Percentiles rank a stretch among this genome's conserved stretches.
phyloP scores from a whole-genome alignment of 2,329 filamentous ascomycete species.

The Ophiostoma australiae region DNA sequence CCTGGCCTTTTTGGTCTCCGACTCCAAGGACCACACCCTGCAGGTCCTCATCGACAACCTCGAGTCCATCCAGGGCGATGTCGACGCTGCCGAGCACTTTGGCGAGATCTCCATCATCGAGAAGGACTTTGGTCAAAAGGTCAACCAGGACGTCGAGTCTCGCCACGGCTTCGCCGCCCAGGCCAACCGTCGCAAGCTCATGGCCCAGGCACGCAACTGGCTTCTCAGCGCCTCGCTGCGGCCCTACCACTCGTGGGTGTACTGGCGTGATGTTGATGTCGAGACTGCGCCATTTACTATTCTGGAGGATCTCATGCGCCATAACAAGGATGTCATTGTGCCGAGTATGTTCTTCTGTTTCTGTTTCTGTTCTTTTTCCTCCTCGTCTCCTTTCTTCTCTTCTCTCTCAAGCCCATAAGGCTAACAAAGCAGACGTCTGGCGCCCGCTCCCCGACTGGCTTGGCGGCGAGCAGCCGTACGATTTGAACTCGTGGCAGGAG shows the following conservation, averaged over 20 bases:
- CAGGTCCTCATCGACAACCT: conserved; percentile 69
- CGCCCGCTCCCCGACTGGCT: conserved; percentile 98
- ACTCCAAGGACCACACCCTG: conserved; percentile 90
- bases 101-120: conserved; percentile 97
- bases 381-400: no score
- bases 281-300: conserved; percentile 97
- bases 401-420: neutral
- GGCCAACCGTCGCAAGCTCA: conserved; percentile 86
- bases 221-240: conserved; percentile 85
- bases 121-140: conserved; percentile 97
- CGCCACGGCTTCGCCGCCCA: conserved; percentile 96
- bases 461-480: conserved; percentile 95
- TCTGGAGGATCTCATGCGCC: conserved; percentile 93
- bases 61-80: conserved; percentile 71
- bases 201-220: conserved; percentile 98
- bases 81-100: conserved; percentile 75
- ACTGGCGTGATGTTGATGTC: conserved; percentile 80
- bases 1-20: conserved; percentile 91
- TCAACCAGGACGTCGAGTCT: conserved; percentile 95
- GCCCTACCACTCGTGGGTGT: conserved; percentile 88
- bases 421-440: conserved; percentile 72
- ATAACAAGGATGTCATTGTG: conserved; percentile 98
- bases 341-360: conserved; percentile 68
- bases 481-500: conserved; percentile 98
- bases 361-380: neutral